Base-by-base conservation (phyloP, 345 rosid species). In the Brassica rapa region DNA sequence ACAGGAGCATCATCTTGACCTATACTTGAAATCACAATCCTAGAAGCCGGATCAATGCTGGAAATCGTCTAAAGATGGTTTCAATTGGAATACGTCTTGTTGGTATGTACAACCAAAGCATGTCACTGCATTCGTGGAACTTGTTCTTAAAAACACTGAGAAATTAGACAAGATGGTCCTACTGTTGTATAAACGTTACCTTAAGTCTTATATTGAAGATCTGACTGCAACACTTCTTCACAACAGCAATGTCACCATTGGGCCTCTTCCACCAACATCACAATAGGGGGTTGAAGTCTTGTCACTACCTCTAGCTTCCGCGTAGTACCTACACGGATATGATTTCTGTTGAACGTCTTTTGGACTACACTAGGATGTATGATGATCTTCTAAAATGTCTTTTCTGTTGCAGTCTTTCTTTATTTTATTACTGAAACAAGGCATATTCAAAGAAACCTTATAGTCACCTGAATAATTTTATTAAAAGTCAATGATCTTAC, bases 401-500 rank as follows among this genome's bases (percentile, higher is more conserved):
- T 59, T 56, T 29, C 55, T 35, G 21, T 16, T 41, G 19, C 19
- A 64, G 63, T 74, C 15, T 8, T 8, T 25, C 46, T 66, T 12
- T 57, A 21, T 65, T 51, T 59, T 59, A 10, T 6, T n/a, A 46
- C 1, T 14, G 2, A 27, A 46, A 62, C 14, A 15, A 32, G 29
- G 4, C 16, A 64, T 35, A 35, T 35, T 35, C 27, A 27, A 3
- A n/a, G 25, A 49, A 6, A 39, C 55, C 73, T 39, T 46, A 43
- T 43, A 43, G 30, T 60, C 62, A 61, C 1, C 1, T 3, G 55
- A 71, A 14, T 37, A 53, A 4, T 46, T 15, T 32, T 4, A 43
- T 29, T 9, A 57, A 24, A 72, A 65, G 76, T 77, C 72, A 56
- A 65, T 23, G 77, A n/a, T 49, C 56, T n/a, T 10, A 14, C 53